phyloP scores from a whole-genome alignment of 202 grass and related monocot species.

The Zoysia matrella region DNA sequence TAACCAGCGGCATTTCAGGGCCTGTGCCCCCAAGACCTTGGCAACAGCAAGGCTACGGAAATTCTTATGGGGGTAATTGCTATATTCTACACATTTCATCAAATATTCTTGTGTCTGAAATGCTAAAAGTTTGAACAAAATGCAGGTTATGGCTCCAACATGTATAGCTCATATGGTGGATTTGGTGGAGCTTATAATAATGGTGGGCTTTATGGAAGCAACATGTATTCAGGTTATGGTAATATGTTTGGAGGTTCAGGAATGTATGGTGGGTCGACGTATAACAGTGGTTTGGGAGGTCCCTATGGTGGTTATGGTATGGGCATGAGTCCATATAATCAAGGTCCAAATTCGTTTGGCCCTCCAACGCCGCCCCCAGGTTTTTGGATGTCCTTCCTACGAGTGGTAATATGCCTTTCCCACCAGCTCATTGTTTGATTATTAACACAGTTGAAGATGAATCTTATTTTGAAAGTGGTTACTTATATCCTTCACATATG shows the following conservation, averaged over 20 bases:
- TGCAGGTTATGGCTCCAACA: slow-evolving; percentile 81
- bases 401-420: slow-evolving; percentile 63
- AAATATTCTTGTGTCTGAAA: background rate
- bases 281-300: slow-evolving; percentile 56
- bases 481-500: background rate
- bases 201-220: slow-evolving; percentile 57
- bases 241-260: slow-evolving; percentile 59
- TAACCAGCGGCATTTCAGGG: slow-evolving; percentile 51
- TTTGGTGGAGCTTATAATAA: slow-evolving; percentile 54
- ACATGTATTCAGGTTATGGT: slow-evolving; percentile 82
- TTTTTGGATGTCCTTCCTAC: slow-evolving; percentile 91
- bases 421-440: background rate
- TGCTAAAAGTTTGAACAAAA: slow-evolving; percentile 18
- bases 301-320: slow-evolving; percentile 57
- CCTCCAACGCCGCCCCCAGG: slow-evolving; percentile 73
- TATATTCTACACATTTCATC: background rate
- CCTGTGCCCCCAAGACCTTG: slow-evolving; percentile 74
- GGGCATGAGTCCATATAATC: slow-evolving; percentile 67
- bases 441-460: background rate
- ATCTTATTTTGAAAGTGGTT: background rate
- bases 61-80: slow-evolving; percentile 64
- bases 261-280: slow-evolving; percentile 74
- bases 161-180: slow-evolving; percentile 70
- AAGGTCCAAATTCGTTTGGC: slow-evolving; percentile 69
- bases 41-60: slow-evolving; percentile 75